These are phyloP conservation scores for Neofusicoccum ribis DNA, from an alignment of 2,329 filamentous ascomycete species.

Conservation along the genomic window DNA sequence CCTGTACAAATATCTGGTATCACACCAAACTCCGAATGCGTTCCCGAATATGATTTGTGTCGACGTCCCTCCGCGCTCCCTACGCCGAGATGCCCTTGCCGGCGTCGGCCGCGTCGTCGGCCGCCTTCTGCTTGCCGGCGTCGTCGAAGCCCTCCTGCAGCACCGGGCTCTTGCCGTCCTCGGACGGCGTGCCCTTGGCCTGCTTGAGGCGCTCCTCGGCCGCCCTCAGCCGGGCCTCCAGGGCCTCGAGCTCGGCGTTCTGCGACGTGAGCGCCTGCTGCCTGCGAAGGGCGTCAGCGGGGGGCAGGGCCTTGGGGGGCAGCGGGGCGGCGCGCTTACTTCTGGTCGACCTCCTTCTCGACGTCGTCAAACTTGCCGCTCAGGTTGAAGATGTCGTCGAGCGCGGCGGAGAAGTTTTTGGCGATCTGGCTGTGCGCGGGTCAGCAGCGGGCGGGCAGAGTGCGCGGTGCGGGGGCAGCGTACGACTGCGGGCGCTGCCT, in stretches of 20 bases:
- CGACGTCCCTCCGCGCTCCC: neutral
- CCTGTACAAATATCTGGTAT: constrained; percentile 19
- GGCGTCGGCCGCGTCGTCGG: neutral
- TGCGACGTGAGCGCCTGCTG: constrained; percentile 76
- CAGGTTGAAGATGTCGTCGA: constrained; percentile 87
- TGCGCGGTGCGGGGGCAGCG: constrained; percentile 35
- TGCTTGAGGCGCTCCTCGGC: constrained; percentile 73
- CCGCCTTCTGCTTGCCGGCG: neutral
- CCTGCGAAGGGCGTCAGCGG: constrained; percentile 49
- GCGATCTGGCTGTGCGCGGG: constrained; percentile 70
- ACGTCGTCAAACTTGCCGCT: constrained; percentile 75
- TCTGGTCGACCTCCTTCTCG: constrained; percentile 73
- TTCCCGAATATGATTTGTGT: constrained; percentile 10
- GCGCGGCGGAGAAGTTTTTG: constrained; percentile 78
- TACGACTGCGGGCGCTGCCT: constrained; percentile 82
- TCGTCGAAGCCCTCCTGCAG: neutral
- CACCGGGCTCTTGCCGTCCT: constrained; percentile 3
- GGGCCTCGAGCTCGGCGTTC: constrained; percentile 76
- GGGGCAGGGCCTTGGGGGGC: neutral
- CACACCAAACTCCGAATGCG: constrained; percentile 15
- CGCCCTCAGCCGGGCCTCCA: constrained; percentile 80
- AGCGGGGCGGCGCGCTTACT: constrained; percentile 58
- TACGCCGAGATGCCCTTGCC: constrained; percentile 17
- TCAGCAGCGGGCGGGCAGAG: constrained; percentile 15
- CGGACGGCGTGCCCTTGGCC: constrained; percentile 33